phyloP scores from a whole-genome alignment of 2,329 filamentous ascomycete genomes.

The Sporothrix phasma region DNA sequence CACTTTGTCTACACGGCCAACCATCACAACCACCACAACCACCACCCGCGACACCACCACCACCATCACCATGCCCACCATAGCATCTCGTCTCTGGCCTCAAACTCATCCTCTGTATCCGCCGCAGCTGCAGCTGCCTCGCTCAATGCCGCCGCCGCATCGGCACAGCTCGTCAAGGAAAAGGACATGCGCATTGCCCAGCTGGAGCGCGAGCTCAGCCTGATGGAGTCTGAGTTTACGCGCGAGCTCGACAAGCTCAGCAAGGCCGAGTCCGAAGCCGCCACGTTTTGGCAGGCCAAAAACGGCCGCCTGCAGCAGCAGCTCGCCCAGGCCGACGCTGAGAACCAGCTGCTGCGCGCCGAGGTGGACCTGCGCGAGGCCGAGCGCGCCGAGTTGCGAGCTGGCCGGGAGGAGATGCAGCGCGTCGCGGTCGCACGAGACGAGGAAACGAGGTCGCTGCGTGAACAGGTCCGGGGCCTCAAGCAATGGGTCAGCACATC shows the following conservation, averaged over 20 bases:
- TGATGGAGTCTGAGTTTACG: conserved; percentile 45
- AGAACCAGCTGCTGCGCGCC: conserved; percentile 40
- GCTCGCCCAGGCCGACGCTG: conserved; percentile 41
- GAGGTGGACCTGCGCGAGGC: conserved; percentile 40
- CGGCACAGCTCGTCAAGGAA: conserved; percentile 29
- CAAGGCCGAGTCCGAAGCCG: conserved; percentile 44
- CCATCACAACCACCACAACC: conserved; percentile 2
- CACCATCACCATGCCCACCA: conserved; percentile 7
- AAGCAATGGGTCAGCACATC: conserved; percentile 64
- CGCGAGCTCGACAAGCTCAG: conserved; percentile 43
- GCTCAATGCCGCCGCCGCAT: conserved; percentile 19
- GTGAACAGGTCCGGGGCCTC: conserved; percentile 53
- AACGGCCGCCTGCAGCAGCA: conserved; percentile 38
- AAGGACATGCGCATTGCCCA: conserved; percentile 43
- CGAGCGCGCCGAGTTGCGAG: conserved; percentile 40
- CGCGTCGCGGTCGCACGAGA: conserved; percentile 41
- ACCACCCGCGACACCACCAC: conserved; percentile 14
- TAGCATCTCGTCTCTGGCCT: neutral
- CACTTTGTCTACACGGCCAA: conserved; percentile 2
- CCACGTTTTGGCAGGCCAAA: conserved; percentile 49
- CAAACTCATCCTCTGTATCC: conserved; percentile 11
- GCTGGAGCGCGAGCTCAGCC: conserved; percentile 42
- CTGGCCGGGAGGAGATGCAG: conserved; percentile 39
- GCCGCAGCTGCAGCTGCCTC: conserved; percentile 15
- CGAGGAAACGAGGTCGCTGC: conserved; percentile 44